Percentiles rank a stretch among this genome's conserved stretches.
Evolutionary conservation across 495 filamentous ascomycete species (phyloP).

Genomic region (Talaromyces wortmannii): DNA sequence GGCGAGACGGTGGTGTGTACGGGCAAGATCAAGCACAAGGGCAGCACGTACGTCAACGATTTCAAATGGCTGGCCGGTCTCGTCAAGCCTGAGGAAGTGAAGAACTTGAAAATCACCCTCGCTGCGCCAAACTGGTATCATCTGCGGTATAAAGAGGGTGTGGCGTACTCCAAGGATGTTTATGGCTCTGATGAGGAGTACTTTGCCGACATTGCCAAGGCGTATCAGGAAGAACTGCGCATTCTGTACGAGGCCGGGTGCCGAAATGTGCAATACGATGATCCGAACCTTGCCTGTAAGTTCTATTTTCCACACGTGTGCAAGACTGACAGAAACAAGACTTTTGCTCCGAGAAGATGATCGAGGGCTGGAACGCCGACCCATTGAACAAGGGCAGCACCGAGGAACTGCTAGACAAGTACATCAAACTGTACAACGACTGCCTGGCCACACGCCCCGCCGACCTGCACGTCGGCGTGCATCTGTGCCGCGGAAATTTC

Average conservation of each 20-base stretch:
- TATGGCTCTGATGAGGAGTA: slow-evolving; percentile 64
- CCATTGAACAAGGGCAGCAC: slow-evolving; percentile 46
- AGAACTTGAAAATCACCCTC: slow-evolving; percentile 65
- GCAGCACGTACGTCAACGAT: slow-evolving; percentile 56
- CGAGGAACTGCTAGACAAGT: slow-evolving; percentile 63
- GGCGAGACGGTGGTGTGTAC: slow-evolving; percentile 69
- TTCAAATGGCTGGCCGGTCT: slow-evolving; percentile 61
- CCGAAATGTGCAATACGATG: slow-evolving; percentile 69
- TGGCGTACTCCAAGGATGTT: slow-evolving; percentile 57
- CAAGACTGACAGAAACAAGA: slow-evolving; percentile 37
- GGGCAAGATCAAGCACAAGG: slow-evolving; percentile 62
- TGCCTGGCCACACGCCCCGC: slow-evolving; percentile 53
- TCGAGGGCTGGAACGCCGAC: slow-evolving; percentile 57
- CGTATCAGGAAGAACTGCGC: slow-evolving; percentile 60
- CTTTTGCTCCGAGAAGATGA: slow-evolving; percentile 73
- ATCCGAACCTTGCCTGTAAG: slow-evolving; percentile 71
- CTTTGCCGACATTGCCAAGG: slow-evolving; percentile 67
- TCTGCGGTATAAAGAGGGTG: slow-evolving; percentile 63
- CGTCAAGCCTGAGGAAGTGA: slow-evolving; percentile 50
- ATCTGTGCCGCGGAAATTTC: slow-evolving; percentile 79
- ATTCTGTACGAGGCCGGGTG: slow-evolving; percentile 63
- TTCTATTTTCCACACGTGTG: neutral
- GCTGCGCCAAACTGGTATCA: slow-evolving; percentile 72
- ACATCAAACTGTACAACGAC: slow-evolving; percentile 73
- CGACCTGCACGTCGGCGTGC: slow-evolving; percentile 71